phyloP scores from a whole-genome alignment of 2,329 filamentous ascomycete species.

The Penicillium sp. region DNA sequence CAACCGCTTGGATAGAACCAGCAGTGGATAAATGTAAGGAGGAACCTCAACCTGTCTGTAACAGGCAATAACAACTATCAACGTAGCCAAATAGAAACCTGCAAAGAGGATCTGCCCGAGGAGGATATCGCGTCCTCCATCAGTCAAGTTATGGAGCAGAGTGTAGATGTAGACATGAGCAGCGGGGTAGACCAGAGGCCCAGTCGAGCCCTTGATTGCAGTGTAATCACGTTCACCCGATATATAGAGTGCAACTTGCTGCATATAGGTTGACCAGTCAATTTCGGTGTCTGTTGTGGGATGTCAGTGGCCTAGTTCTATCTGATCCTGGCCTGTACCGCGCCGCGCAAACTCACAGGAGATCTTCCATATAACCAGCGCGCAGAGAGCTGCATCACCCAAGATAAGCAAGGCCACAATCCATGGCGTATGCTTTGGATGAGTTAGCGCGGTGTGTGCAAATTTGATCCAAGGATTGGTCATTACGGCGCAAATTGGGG shows the following conservation, averaged over 20 bases:
- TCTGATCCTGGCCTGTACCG: constrained; percentile 8
- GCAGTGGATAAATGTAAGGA: constrained; percentile 81
- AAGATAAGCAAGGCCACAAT: constrained; percentile 69
- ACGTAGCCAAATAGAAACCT: constrained; percentile 73
- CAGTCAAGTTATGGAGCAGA: constrained; percentile 74
- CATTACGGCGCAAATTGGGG: constrained; percentile 34
- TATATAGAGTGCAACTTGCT: constrained; percentile 80
- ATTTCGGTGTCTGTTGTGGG: constrained; percentile 81
- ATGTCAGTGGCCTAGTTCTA: constrained; percentile 20
- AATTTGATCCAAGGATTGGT: constrained; percentile 32
- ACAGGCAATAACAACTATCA: constrained; percentile 78
- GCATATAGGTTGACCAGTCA: constrained; percentile 97
- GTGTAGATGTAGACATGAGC: constrained; percentile 92
- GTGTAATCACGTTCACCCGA: constrained; percentile 87
- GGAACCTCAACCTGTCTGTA: constrained; percentile 64
- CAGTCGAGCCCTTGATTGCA: constrained; percentile 82
- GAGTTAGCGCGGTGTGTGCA: constrained; percentile 51
- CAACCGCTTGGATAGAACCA: constrained; percentile 86
- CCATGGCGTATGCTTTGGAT: constrained; percentile 63
- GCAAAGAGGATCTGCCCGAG: constrained; percentile 85
- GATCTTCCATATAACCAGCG: constrained; percentile 75
- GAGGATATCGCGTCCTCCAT: constrained; percentile 73
- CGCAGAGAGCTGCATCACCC: constrained; percentile 72
- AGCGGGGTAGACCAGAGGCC: constrained; percentile 92
- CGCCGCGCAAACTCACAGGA: constrained; percentile 66